Base-by-base conservation (phyloP, 495 filamentous ascomycete genomes). In the Penicillium canariense region DNA sequence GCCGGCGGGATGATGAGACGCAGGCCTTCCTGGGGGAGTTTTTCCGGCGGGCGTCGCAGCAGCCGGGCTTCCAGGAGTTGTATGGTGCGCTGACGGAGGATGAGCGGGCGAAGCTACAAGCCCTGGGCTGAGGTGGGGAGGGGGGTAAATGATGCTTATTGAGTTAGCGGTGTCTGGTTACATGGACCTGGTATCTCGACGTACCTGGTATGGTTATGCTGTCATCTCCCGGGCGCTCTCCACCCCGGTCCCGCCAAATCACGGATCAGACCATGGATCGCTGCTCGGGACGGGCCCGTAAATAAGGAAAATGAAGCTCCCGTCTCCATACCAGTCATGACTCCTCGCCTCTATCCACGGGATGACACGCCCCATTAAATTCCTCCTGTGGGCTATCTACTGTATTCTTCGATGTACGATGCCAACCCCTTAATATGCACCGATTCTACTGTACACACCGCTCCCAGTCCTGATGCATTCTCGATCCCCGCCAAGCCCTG, bases 1-100 rank as follows among this genome's bases (percentile, higher is more conserved):
- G 88, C 32, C 81, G 86, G 61, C 78, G 84, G n/a, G 93, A 98
- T 62, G 92, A 97, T 64, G 90, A 96, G 68, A 97, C 92, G 11
- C 89, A 96, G 68, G 82, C 77, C 7, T 96, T 88, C 63, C 76
- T 98, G 30, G 72, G 79, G 1, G 82, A 88, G 8, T 98, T 96
- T 68, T 97, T 98, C 77, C 78, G 86, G 11, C 73, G 81, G 35
- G 82, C 86, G 9, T 84, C 83, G 3, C 85, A 87, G 38, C 81
- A 89, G 56, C 81, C 84, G 3, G 85, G 78, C 15, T 96, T 96
- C 70, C 81, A 83, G 60, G 83, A 87, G 30, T 77, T 92, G 59
- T 96, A 86, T 68, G 77, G 73, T 15, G 74, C 81, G 10, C 65
- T 97, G 64, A 88, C 78, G 4, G 78, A 82, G 5, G 81, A 85